Conservation (phyloP, 139 green algal species). For the Coelastrella sp. region DNA sequence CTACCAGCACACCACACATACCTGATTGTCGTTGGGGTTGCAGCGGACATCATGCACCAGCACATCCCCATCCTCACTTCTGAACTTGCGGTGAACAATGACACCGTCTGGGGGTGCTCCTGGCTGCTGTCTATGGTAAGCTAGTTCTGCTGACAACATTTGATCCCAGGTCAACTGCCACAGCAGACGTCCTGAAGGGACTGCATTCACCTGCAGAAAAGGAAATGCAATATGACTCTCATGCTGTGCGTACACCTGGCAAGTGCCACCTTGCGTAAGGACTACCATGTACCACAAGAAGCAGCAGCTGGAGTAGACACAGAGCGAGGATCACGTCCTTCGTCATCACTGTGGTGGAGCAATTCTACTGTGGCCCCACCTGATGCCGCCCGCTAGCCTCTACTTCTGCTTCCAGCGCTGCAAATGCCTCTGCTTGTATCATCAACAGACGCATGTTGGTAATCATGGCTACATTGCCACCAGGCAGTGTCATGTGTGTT, state of each 20-base stretch:
- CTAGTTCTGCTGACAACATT: constrained; percentile 65
- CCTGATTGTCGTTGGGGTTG: constrained; percentile 41
- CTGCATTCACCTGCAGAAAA: constrained; percentile 53
- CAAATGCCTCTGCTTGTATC: constrained; percentile 72
- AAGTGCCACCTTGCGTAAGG: too few species aligned
- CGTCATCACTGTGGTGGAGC: too few species aligned
- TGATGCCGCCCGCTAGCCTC: constrained; percentile 36
- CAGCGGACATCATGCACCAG: constrained; percentile 81
- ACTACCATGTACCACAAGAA: too few species aligned
- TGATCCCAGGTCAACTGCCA: constrained; percentile 66
- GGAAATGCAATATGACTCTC: neutral
- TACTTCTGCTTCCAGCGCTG: constrained; percentile 58
- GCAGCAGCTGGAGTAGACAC: too few species aligned
- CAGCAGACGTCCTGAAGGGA: constrained; percentile 51
- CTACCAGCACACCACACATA: too few species aligned
- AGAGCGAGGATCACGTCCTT: too few species aligned
- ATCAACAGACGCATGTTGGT: constrained; percentile 76
- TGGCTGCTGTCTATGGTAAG: constrained; percentile 51
- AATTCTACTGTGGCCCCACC: too few species aligned
- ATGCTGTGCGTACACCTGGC: too few species aligned
- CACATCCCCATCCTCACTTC: constrained; percentile 63
- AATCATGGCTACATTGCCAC: constrained; percentile 74
- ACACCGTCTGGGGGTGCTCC: constrained; percentile 67
- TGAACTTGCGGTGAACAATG: constrained; percentile 79
- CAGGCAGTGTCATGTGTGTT: constrained; percentile 83